Base-by-base conservation (phyloP, 257 asterid species). In the Solanum verrucosum region DNA sequence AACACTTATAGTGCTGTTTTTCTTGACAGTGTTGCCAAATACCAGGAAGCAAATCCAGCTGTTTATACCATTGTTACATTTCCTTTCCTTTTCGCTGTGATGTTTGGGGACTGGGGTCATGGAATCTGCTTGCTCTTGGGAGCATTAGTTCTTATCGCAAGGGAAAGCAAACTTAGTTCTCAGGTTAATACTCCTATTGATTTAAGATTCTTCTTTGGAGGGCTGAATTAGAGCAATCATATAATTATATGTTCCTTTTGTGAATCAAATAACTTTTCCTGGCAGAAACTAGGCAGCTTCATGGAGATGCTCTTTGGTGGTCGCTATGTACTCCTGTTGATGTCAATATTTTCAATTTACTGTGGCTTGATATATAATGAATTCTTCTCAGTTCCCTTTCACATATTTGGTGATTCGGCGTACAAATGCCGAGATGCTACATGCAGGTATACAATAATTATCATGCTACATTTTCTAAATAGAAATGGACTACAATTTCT, bases 221-320 rank as follows among this genome's bases (percentile, higher is more conserved):
- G 85, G 38, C 2, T 46, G 85, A 46, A 46, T 46, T 25, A 2
- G 11, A 81, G 25, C 10, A 81, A 81, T 81, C 38, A 52, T 82
- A 49, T 11, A 82, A 10, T 29, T 52, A 31, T 82, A 31, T 82
- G 71, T 11, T 49, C 34, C 71, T 82, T 52, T 31, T 20, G 44
- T 82, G 86, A 49, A 49, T 82, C 71, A 82, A 71, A 60, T 71
- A 29, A 27, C 88, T 59, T 72, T 87, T 88, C 85, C 68, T 86
- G 27, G 83, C 98, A 97, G 99, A 96, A 96, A 97, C 96, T 97
- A 83, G 99, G 96, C 85, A 97, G 99, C 96, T 95, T 97, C 93
- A 97, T 97, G 99, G 99, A 96, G 96, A 97, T 97, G 99, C 95
- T 96, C 63, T 96, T 92, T 90, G 99, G 98, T 84, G 99, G 99